Evolutionary conservation across 164 flowering plant species (phyloP).

Genomic region (Paratinospora sagittata): DNA sequence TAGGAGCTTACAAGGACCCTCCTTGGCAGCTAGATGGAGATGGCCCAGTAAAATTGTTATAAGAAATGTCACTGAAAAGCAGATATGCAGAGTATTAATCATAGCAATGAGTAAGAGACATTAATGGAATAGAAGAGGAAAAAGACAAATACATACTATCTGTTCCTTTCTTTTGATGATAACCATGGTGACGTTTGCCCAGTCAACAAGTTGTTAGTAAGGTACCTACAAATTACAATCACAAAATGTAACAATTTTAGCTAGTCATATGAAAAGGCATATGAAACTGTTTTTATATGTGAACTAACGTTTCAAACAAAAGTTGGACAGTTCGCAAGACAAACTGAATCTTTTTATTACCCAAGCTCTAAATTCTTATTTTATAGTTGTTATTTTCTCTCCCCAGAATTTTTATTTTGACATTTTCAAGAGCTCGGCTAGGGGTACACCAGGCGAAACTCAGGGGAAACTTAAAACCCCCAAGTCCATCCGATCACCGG

Average conservation of each 20-base stretch:
- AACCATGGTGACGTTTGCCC: constrained; percentile 56
- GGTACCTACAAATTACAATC: constrained; percentile 39
- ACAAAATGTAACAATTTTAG: constrained; percentile 1
- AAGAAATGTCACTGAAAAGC: constrained; percentile 43
- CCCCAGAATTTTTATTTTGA: no score
- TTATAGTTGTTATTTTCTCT: no score
- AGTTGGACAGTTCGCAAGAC: not conserved
- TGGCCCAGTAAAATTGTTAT: constrained; percentile 46
- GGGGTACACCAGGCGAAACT: no score
- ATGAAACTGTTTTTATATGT: not conserved
- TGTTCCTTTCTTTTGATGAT: constrained; percentile 15
- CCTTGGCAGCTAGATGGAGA: constrained; percentile 27
- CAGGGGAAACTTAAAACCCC: no score
- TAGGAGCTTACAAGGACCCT: constrained; percentile 35
- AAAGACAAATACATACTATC: constrained; percentile 39
- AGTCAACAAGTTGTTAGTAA: constrained; percentile 54
- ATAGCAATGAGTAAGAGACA: not conserved
- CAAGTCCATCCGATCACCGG: no score
- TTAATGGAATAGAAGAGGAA: not conserved
- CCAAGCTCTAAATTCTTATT: no score
- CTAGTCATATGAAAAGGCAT: not conserved
- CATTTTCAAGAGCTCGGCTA: no score
- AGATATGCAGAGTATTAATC: not conserved
- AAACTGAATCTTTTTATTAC: no score
- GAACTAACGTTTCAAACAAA: not conserved